Evolutionary conservation across 129 eudicot species (phyloP).

Genomic region (Deinandra increscens): DNA sequence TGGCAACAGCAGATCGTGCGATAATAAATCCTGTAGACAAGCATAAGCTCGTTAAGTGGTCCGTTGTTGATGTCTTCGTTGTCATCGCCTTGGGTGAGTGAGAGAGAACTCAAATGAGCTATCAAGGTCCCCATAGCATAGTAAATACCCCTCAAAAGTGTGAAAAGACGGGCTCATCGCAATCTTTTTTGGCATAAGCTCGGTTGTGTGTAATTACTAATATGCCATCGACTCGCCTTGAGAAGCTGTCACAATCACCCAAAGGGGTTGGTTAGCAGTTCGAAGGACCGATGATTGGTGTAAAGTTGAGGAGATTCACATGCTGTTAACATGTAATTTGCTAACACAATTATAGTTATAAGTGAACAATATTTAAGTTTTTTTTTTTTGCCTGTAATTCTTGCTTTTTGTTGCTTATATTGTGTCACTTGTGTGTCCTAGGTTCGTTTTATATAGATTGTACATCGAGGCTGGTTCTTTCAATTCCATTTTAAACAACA

Average conservation of each 20-base stretch:
- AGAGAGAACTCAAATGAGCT: constrained; percentile 22
- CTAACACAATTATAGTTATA: background rate
- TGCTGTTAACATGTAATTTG: background rate
- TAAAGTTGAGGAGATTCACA: constrained; percentile 6
- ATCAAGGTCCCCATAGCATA: constrained; percentile 3
- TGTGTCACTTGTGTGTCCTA: too few relatives aligned
- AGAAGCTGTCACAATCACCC: background rate
- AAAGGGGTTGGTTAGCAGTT: constrained; percentile 11
- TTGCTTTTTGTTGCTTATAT: background rate
- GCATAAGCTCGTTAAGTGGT: constrained; percentile 65
- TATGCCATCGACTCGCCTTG: constrained; percentile 4
- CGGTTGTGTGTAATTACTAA: constrained; percentile 14
- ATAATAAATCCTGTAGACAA: constrained; percentile 70
- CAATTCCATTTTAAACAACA: too few relatives aligned
- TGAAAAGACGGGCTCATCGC: background rate
- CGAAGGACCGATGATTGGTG: constrained; percentile 11
- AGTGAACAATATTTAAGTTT: background rate
- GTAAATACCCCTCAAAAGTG: constrained; percentile 14
- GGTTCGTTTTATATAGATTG: too few relatives aligned
- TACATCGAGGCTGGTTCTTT: too few relatives aligned
- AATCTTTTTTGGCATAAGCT: constrained; percentile 21
- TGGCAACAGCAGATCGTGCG: constrained; percentile 70
- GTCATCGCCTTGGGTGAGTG: constrained; percentile 69
- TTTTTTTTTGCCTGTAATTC: background rate
- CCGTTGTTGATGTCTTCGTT: constrained; percentile 74